Base-by-base conservation (phyloP, 2,329 filamentous ascomycete genomes). In the Colletotrichum incanum region DNA sequence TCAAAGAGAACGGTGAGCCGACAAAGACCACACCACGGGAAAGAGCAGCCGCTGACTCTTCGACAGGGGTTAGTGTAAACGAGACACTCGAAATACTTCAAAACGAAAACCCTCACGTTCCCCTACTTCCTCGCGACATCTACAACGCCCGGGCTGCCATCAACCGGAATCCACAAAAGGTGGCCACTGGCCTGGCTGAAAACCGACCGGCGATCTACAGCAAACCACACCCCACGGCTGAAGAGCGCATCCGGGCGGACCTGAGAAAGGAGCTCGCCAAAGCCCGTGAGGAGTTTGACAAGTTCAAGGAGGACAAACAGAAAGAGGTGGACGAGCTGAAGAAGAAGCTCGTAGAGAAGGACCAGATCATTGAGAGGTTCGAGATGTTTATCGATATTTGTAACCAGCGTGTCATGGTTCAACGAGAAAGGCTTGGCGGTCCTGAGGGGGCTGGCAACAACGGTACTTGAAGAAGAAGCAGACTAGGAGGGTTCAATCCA, bases 341-440 rank as follows among this genome's bases (percentile, higher is more conserved):
- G 76, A 84, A 86, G 67, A 86, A 90, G 76, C 79, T 95, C 20
- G 87, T 86, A 50, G 89, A 92, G 71, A 92, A 92, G 79, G 88
- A 91, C 72, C 86, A 87, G 76, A 86, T 88, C 71, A 92, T 92
- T 67, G 80, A 86, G 73, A 90, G 88, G 77, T 92, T 92, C 75
- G 90, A 92, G 80, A 90, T 91, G 87, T 92, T 92, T 65, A 92
- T 92, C 76, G 90, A 92, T 79, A 91, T 92, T 66, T 92, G 90
- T 78, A 92, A 92, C 76, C 86, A 91, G 78, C 84, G 90, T 61
- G 90, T 92, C 73, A 92, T 92, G 84, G 84, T 91, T 65, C 89
- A 90, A 78, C 83, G 89, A 62, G 87, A 90, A 76, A 84, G 87
- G 73, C 82, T 92, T 18, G 73, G 72, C 5, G 73, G 71, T 8